Evolutionary conservation across 2,329 filamentous ascomycete genomes (phyloP), one percentile per base, ranked within the genome.

Genomic region (Geoglossum cookeanum): DNA sequence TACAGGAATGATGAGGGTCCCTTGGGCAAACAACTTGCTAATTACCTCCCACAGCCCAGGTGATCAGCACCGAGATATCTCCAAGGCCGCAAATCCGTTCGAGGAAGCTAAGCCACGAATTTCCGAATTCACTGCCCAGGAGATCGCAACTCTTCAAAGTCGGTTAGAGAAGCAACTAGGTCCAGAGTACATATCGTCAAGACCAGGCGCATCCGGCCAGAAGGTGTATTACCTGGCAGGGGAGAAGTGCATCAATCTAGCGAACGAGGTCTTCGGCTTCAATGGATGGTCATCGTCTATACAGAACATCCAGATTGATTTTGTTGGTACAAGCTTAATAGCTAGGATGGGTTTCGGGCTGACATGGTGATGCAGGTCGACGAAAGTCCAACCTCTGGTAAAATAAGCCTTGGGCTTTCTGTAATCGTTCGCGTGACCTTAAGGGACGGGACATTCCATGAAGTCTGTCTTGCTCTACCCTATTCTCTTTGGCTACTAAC

Each of bases 271-370:
- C 0, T 95, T 96, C 71, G 90, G 90, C 8, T 96, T 96, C 74
- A 95, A 96, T 71, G 90, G 90, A 64, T 98, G 92, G 92, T 95
- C 87, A 8, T 94, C 87, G 58, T 85, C 85, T n/a, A 92, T 98
- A 59, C 87, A 91, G 66, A 89, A 94, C 66, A 85, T 96, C 42
- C 85, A 94, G 67, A 86, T 97, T 59, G 92, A 98, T 69, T 97
- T 94, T 69, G 87, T 81, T 66, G 61, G 74, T 53, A 3, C 49
- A 22, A 17, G 13, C 30, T 32, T 35, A 13, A 15, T 7, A 22
- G 30, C 17, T 53, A 4, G n/a, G 30, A 11, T 11, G 27, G 7
- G 8, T 32, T n/a, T 13, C 8, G 11, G 32, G 48, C 48, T 51
- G n/a, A 51, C 15, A 13, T 2, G 39, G 47, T 56, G 8, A 9